Percentiles rank a stretch among this genome's conserved stretches.
Evolutionary conservation across 352 stramenopile genomes (phyloP).

Genomic region (Plasmopara viticola): DNA sequence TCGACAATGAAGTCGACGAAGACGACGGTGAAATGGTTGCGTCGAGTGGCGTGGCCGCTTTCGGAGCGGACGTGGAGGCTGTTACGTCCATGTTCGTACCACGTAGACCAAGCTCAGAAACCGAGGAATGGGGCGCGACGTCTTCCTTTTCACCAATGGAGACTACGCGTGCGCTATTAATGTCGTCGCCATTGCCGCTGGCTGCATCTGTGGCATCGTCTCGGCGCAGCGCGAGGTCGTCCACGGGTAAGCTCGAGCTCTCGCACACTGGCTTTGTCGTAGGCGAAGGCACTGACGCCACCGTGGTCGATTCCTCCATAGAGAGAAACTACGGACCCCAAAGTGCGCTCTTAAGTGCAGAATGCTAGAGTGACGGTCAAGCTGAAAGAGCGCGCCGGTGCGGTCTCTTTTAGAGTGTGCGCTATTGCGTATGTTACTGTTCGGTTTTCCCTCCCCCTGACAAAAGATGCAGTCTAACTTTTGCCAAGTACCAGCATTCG

Average conservation of each 20-base stretch:
- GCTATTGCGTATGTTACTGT: slow-evolving; percentile 10
- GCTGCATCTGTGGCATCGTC: slow-evolving; percentile 10
- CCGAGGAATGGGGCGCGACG: slow-evolving; percentile 18
- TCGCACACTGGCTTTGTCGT: slow-evolving; percentile 15
- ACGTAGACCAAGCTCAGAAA: slow-evolving; percentile 22
- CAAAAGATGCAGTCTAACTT: slow-evolving; percentile 1
- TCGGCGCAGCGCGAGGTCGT: slow-evolving; percentile 17
- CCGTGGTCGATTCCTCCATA: slow-evolving; percentile 19
- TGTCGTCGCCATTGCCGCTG: slow-evolving; percentile 8
- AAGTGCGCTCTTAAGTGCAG: slow-evolving; percentile 10
- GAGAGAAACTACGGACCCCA: slow-evolving; percentile 1
- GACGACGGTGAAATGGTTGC: slow-evolving; percentile 31
- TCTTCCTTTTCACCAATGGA: slow-evolving; percentile 23
- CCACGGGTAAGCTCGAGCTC: slow-evolving; percentile 20
- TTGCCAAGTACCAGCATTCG: background rate
- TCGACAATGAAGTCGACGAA: slow-evolving; percentile 38
- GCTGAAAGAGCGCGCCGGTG: background rate
- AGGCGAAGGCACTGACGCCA: slow-evolving; percentile 6
- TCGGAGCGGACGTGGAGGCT: slow-evolving; percentile 30
- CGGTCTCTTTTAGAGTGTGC: slow-evolving; percentile 14
- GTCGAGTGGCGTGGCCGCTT: slow-evolving; percentile 29
- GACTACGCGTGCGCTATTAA: slow-evolving; percentile 18
- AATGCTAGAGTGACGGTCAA: slow-evolving; percentile 27
- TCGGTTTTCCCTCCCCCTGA: slow-evolving; percentile 11
- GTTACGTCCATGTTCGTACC: slow-evolving; percentile 16